phyloP scores from a whole-genome alignment of 1,284 basidiomycete genomes.

The Singerocomus rubriflavus region DNA sequence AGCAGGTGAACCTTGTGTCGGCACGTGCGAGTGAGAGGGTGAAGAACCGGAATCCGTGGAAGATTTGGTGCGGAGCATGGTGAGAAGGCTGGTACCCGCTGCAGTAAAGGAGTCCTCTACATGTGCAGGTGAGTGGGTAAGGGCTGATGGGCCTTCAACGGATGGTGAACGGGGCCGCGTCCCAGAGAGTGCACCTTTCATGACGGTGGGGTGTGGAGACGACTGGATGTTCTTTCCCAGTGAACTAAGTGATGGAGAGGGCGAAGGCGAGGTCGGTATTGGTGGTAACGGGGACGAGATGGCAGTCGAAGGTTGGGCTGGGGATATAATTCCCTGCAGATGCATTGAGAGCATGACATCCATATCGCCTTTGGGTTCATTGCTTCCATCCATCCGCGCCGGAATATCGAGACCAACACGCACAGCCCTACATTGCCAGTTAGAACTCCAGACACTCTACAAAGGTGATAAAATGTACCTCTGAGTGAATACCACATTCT shows the following conservation, averaged over 20 bases:
- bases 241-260: conserved; percentile 45
- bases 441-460: background rate
- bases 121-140: conserved; percentile 16
- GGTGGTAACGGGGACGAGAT: conserved; percentile 14
- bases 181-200: conserved; percentile 58
- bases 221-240: conserved; percentile 26
- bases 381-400: conserved; percentile 37
- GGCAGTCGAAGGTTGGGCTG: conserved; percentile 14
- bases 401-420: conserved; percentile 61
- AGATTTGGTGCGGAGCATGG: conserved; percentile 45
- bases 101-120: conserved; percentile 52
- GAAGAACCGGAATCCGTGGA: conserved; percentile 29
- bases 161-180: conserved; percentile 58
- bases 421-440: conserved; percentile 45
- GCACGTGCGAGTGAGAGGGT: conserved; percentile 19
- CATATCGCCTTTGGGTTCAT: conserved; percentile 71
- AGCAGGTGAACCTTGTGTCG: conserved; percentile 26
- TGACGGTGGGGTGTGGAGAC: conserved; percentile 19
- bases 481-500: conserved; percentile 65
- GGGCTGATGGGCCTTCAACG: conserved; percentile 37
- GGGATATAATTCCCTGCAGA: conserved; percentile 51
- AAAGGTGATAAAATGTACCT: conserved; percentile 41
- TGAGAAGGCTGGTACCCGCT: conserved; percentile 51
- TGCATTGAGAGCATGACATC: conserved; percentile 81
- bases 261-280: conserved; percentile 42